A percentile compares a stretch with the other conserved stretches of the same genome.
These are phyloP conservation scores for Cryphonectria nitschkei DNA, from an alignment of 2,329 filamentous ascomycete species.

Conservation along the genomic window DNA sequence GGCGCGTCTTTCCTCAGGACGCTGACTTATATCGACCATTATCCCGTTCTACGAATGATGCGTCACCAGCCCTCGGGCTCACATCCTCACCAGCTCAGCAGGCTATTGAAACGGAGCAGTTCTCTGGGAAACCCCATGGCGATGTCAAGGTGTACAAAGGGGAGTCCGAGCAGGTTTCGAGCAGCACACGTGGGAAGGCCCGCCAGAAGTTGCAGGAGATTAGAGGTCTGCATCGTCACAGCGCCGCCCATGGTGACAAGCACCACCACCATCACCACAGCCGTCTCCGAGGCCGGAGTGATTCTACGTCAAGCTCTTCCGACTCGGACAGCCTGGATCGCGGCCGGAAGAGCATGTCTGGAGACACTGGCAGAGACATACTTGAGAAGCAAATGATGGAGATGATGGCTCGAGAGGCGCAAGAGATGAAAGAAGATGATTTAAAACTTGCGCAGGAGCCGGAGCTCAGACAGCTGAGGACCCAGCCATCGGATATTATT, in stretches of 20 bases:
- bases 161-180: constrained; percentile 51
- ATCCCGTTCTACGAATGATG: constrained; percentile 32
- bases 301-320: constrained; percentile 64
- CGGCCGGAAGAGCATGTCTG: constrained; percentile 51
- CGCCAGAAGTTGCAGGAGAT: constrained; percentile 64
- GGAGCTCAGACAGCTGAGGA: constrained; percentile 41
- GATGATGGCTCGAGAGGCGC: constrained; percentile 59
- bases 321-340: constrained; percentile 56
- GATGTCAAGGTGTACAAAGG: constrained; percentile 35
- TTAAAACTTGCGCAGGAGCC: constrained; percentile 36
- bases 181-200: constrained; percentile 61
- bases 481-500: constrained; percentile 37
- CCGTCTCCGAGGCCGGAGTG: constrained; percentile 55
- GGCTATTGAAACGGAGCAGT: constrained; percentile 33
- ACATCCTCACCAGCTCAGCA: constrained; percentile 19
- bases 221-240: constrained; percentile 58
- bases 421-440: constrained; percentile 48
- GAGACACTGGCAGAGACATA: constrained; percentile 55
- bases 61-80: constrained; percentile 12
- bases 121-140: constrained; percentile 32
- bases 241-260: constrained; percentile 39
- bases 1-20: constrained; percentile 66
- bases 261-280: constrained; percentile 51
- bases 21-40: constrained; percentile 35
- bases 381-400: constrained; percentile 66